Percentiles rank a stretch among this genome's conserved stretches.
phyloP scores from a whole-genome alignment of 1,284 basidiomycete genomes.

The Kwoniella shivajii region DNA sequence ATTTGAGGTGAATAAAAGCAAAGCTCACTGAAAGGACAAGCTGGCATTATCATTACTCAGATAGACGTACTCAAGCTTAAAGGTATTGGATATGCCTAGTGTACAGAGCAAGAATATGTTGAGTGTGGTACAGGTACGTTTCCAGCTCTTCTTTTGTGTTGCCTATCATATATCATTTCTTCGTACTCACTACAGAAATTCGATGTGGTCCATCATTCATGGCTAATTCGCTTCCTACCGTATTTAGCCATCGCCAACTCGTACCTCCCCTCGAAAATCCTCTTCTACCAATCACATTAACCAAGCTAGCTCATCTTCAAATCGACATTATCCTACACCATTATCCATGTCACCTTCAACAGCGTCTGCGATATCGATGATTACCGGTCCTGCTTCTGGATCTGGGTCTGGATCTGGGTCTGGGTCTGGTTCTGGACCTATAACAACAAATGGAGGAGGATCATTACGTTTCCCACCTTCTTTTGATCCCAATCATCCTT shows the following conservation, averaged over 20 bases:
- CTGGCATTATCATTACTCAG: too few relatives aligned
- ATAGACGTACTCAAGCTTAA: too few relatives aligned
- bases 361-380: slow-evolving; percentile 11
- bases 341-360: slow-evolving; percentile 31
- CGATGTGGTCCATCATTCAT: background rate
- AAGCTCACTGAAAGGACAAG: too few relatives aligned
- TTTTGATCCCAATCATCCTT: slow-evolving; percentile 25
- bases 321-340: slow-evolving; percentile 31
- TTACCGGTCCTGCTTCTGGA: slow-evolving; percentile 18
- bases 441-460: background rate
- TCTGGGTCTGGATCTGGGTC: slow-evolving; percentile 8
- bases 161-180: background rate
- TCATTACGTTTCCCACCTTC: slow-evolving; percentile 24
- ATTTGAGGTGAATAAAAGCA: too few relatives aligned
- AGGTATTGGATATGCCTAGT: too few relatives aligned
- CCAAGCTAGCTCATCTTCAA: background rate
- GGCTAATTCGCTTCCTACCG: background rate
- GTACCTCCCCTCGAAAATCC: slow-evolving; percentile 25
- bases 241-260: slow-evolving; percentile 15
- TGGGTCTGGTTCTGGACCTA: slow-evolving; percentile 5
- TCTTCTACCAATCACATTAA: slow-evolving; percentile 6
- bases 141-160: too few relatives aligned
- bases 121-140: too few relatives aligned
- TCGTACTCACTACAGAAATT: background rate
- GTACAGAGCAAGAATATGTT: too few relatives aligned